Evolutionary conservation across 2,329 filamentous ascomycete genomes (phyloP), one percentile per base, ranked within the genome.

Genomic region (Apiospora sp.): DNA sequence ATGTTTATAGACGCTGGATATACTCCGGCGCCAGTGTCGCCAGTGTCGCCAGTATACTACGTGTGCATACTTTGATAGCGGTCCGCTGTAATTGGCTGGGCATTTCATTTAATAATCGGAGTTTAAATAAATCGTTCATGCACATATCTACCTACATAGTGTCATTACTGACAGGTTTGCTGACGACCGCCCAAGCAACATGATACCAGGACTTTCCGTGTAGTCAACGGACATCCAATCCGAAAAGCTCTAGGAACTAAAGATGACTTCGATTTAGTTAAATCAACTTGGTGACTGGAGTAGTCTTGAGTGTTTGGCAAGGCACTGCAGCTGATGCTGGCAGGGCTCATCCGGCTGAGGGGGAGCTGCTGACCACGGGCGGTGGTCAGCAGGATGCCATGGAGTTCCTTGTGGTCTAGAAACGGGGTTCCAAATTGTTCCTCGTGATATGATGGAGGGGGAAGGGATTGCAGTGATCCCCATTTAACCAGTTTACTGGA

Each of bases 381-480:
- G 19, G n/a, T 41, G 30, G 58, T 64, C 58, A 64, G 58, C 34
- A 64, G 34, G 58, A 64, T 37, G 22, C 4, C 10, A 13, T 37
- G 16, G 54, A 64, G 22, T 41, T 64, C 30, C 58, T 10, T 64
- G 34, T 41, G 58, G 30, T 41, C 4, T 61, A 37, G 30, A 61
- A 61, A 61, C 54, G 37, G 12, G n/a, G 19, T 64, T 22, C 2
- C 34, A n/a, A 14, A n/a, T 41, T 41, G 24, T 64, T 41, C 58
- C 58, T 41, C 34, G 58, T 64, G 58, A 64, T n/a, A 41, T 41
- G 34, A 41, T 41, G 58, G 58, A 64, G 58, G 34, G 58, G 54
- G 27, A 19, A 19, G 46, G 46, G 49, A 10, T 22, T 4, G 34
- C 58, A 64, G 34, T 64, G 58, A 64, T 64, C 58, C 41, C 58